A percentile compares a stretch with the other conserved stretches of the same genome.
These are phyloP conservation scores for Annulohypoxylon stygium DNA, from an alignment of 495 filamentous ascomycete genomes.

Conservation along the genomic window DNA sequence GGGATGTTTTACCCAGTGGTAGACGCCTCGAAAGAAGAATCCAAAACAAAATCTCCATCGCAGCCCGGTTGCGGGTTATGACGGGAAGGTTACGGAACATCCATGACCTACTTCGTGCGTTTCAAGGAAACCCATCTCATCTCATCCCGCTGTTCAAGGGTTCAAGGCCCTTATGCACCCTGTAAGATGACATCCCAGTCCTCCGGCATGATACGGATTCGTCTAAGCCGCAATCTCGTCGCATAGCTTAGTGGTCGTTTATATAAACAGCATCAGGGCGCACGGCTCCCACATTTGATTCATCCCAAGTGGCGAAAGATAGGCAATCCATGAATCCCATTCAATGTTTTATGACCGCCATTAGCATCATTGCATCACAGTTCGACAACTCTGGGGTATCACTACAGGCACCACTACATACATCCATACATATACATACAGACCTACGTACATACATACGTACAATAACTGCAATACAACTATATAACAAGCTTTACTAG, in stretches of 20 bases:
- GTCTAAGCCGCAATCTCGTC: constrained; percentile 43
- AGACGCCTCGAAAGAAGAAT: constrained; percentile 1
- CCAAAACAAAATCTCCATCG: neutral
- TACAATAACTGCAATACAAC: neutral
- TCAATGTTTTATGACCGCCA: neutral
- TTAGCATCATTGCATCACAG: constrained; percentile 41
- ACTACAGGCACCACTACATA: constrained; percentile 17
- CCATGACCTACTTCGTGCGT: constrained; percentile 7
- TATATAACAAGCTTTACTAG: constrained; percentile 16
- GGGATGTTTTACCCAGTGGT: neutral
- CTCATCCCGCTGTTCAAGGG: constrained; percentile 30
- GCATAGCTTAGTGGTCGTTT: constrained; percentile 29
- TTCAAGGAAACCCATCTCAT: constrained; percentile 43
- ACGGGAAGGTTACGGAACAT: constrained; percentile 9
- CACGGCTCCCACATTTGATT: constrained; percentile 24
- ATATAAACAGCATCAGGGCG: constrained; percentile 47
- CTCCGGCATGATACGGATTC: constrained; percentile 38
- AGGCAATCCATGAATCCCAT: constrained; percentile 35
- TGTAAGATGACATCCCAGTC: constrained; percentile 32
- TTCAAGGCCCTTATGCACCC: constrained; percentile 28
- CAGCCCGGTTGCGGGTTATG: constrained; percentile 9
- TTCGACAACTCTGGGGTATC: constrained; percentile 35
- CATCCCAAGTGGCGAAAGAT: constrained; percentile 43
- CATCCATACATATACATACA: too few species aligned
- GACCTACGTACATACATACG: neutral